Percentiles rank a stretch among this genome's conserved stretches.
Conservation (phyloP, 495 filamentous ascomycete species). For the Diplogelasinospora grovesii region DNA sequence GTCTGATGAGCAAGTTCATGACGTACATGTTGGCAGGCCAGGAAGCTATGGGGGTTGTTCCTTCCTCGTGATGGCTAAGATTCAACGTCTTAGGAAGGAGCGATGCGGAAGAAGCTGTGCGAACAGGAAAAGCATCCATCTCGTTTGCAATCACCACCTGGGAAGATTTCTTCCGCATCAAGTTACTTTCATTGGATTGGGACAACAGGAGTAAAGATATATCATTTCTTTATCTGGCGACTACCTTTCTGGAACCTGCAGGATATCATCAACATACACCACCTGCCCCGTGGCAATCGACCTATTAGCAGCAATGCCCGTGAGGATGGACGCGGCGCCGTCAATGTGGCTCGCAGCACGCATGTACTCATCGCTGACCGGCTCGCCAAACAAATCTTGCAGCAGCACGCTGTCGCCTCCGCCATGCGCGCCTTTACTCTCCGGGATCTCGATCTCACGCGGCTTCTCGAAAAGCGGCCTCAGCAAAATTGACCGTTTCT, state of each 20-base stretch:
- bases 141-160: no score
- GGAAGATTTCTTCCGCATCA: no score
- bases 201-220: no score
- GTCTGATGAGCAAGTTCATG: no score
- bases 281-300: constrained; percentile 48
- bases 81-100: no score
- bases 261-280: constrained; percentile 39
- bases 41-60: no score
- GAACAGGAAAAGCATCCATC: no score
- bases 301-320: constrained; percentile 51
- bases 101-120: no score
- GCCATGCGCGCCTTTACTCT: constrained; percentile 35
- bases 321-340: constrained; percentile 49
- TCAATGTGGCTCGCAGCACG: constrained; percentile 45
- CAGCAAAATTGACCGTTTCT: constrained; percentile 30
- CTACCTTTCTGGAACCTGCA: constrained; percentile 30
- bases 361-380: constrained; percentile 35
- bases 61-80: no score
- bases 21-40: no score
- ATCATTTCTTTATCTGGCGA: no score
- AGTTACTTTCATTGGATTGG: no score
- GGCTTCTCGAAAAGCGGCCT: constrained; percentile 40
- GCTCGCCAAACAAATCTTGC: constrained; percentile 40
- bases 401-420: constrained; percentile 40
- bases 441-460: constrained; percentile 34